Percentiles rank a stretch among this genome's conserved stretches.
Conservation (phyloP, 2,329 filamentous ascomycete species). For the Epichloe sylvatica region DNA sequence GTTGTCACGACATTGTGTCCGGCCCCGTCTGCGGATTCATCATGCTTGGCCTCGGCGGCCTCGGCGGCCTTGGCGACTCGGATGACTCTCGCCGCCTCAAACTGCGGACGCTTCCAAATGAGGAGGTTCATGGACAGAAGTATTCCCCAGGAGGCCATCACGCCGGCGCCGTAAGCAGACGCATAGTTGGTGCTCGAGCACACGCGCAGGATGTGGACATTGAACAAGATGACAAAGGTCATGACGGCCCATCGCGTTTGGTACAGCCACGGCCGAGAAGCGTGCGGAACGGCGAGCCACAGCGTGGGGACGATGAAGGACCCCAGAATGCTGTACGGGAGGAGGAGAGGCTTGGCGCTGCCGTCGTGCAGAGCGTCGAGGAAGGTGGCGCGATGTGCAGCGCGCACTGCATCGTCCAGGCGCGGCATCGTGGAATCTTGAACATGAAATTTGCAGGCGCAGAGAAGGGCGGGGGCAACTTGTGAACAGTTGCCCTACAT, state of each 20-base stretch:
- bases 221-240: conserved; percentile 27
- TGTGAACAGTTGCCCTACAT: too few relatives aligned
- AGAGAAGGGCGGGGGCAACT: too few relatives aligned
- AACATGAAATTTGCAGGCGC: too few relatives aligned
- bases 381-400: conserved; percentile 25
- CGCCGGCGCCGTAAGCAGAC: conserved; percentile 34
- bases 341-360: conserved; percentile 30
- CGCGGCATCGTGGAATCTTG: not conserved
- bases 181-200: conserved; percentile 39
- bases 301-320: conserved; percentile 34
- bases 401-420: conserved; percentile 16
- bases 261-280: conserved; percentile 35
- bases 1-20: not conserved
- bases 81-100: conserved; percentile 38
- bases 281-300: conserved; percentile 44
- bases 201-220: conserved; percentile 26
- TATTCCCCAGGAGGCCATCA: conserved; percentile 37
- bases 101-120: conserved; percentile 41
- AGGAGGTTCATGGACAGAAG: conserved; percentile 35
- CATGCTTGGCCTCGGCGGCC: not conserved
- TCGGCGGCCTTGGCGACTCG: conserved; percentile 9
- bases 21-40: not conserved
- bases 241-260: conserved; percentile 35
- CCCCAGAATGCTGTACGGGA: conserved; percentile 37
- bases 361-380: conserved; percentile 23